Conservation (phyloP, 2,329 filamentous ascomycete species). For the Fusarium sp. region DNA sequence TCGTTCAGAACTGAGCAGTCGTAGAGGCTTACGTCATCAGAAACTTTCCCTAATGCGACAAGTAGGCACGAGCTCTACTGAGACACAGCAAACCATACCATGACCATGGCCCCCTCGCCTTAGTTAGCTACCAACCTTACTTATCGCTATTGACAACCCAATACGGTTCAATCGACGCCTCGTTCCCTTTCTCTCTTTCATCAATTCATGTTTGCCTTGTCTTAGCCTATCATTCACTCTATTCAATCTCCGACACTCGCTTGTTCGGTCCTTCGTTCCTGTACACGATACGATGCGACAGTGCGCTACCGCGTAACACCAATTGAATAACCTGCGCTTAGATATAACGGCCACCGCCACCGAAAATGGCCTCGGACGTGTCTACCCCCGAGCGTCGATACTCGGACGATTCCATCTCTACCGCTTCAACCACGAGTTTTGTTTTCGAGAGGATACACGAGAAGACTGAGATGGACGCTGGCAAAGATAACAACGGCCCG, state of each 20-base stretch:
- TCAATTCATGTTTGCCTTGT: conserved; percentile 14
- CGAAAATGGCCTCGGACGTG: conserved; percentile 34
- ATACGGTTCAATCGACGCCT: conserved; percentile 33
- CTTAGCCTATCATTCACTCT: conserved; percentile 26
- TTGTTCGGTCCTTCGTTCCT: conserved; percentile 14
- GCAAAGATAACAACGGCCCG: conserved; percentile 45
- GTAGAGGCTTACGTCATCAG: conserved; percentile 42
- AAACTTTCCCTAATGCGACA: conserved; percentile 32
- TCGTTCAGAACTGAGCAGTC: neutral
- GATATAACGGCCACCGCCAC: conserved; percentile 10
- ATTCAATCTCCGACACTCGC: conserved; percentile 7
- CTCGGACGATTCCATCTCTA: conserved; percentile 73
- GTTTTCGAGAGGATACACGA: conserved; percentile 82
- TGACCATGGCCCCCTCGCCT: conserved; percentile 13
- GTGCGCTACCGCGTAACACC: conserved; percentile 18
- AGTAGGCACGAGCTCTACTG: conserved; percentile 28
- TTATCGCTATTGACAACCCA: conserved; percentile 40
- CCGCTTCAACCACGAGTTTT: conserved; percentile 84
- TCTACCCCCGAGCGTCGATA: conserved; percentile 38
- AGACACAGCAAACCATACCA: conserved; percentile 13
- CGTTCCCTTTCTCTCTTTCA: conserved; percentile 9
- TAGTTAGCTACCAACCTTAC: neutral
- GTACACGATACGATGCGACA: conserved; percentile 41
- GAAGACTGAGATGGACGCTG: conserved; percentile 52
- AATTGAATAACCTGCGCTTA: neutral